Conservation (phyloP, 73 alveolate species). For the Stentor coeruleus region DNA sequence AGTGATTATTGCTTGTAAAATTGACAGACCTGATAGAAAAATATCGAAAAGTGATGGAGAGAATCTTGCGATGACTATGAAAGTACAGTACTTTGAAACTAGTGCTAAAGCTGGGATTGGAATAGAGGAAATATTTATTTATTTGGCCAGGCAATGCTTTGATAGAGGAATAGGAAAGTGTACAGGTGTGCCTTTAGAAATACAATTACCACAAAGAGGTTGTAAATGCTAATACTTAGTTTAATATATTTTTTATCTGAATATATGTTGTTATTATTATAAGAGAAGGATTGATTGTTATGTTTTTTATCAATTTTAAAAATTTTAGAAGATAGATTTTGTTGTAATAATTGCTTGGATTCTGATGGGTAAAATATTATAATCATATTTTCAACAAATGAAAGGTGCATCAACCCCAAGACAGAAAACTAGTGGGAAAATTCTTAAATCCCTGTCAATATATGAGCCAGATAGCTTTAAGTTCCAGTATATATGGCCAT, state of each 20-base stretch:
- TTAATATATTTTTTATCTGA: too few relatives aligned
- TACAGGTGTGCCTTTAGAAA: not conserved
- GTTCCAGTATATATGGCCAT: not conserved
- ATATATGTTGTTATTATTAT: too few relatives aligned
- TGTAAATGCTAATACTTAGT: not conserved
- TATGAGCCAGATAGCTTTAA: too few relatives aligned
- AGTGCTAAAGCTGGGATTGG: conserved; percentile 25
- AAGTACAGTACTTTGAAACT: conserved; percentile 23
- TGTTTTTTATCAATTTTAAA: too few relatives aligned
- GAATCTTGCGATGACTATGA: conserved; percentile 3
- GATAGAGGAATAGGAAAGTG: conserved; percentile 23
- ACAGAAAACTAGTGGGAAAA: too few relatives aligned
- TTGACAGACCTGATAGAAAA: conserved; percentile 28
- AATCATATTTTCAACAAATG: too few relatives aligned
- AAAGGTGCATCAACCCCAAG: too few relatives aligned
- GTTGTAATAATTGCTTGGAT: too few relatives aligned
- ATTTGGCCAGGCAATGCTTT: conserved; percentile 2
- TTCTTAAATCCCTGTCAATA: too few relatives aligned
- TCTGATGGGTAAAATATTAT: too few relatives aligned
- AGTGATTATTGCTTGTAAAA: conserved; percentile 48
- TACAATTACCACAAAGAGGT: not conserved
- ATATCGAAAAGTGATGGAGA: conserved; percentile 15
- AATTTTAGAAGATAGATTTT: too few relatives aligned
- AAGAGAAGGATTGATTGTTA: too few relatives aligned
- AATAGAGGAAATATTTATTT: conserved; percentile 16